Evolutionary conservation across 2,329 filamentous ascomycete species (phyloP), one percentile per base, ranked within the genome.

Genomic region (Botrytis paeoniae): DNA sequence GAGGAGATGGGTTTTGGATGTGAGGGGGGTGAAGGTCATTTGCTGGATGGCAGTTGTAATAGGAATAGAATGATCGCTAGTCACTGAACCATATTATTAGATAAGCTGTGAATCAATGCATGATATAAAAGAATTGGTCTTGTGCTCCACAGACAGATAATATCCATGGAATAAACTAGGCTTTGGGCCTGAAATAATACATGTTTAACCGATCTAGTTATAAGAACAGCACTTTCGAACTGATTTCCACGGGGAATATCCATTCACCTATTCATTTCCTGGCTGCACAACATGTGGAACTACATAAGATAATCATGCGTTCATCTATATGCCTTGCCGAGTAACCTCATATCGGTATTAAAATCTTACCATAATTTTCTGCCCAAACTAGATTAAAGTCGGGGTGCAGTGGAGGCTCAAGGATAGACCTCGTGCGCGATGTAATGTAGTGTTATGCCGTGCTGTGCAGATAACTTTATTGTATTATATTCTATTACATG

Each of bases 241-340:
- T n/a, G 12, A 18, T 57, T 9, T 4, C 1, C 3, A 57, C n/a
- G n/a, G 51, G 29, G 6, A 57, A 29, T 57, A 57, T 57, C 51
- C 51, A 57, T 6, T 4, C 51, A 29, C n/a, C 12, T 18, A 54
- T 29, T 12, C n/a, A 29, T 18, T 18, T 4, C 5, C n/a, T 18
- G 14, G 14, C n/a, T 12, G 7, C 60, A 63, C 25, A 43, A 63
- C n/a, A 63, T 3, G 39, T 39, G 16, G 8, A 18, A 25, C 37
- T 20, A 14, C 25, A 63, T 43, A 25, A n/a, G 22, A 39, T 62
- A 39, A 62, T 41, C 37, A 62, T 62, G 32, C n/a, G 6, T 57
- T 29, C 51, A 57, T 57, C n/a, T 57, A 41, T 63, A 25, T 43
- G 61, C 39, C 61, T 64, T 64, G n/a, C 39, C n/a, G 39, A 64